Evolutionary conservation across 1,284 basidiomycete species (phyloP), one percentile per base, ranked within the genome.

Genomic region (Psilocybe mexicana): DNA sequence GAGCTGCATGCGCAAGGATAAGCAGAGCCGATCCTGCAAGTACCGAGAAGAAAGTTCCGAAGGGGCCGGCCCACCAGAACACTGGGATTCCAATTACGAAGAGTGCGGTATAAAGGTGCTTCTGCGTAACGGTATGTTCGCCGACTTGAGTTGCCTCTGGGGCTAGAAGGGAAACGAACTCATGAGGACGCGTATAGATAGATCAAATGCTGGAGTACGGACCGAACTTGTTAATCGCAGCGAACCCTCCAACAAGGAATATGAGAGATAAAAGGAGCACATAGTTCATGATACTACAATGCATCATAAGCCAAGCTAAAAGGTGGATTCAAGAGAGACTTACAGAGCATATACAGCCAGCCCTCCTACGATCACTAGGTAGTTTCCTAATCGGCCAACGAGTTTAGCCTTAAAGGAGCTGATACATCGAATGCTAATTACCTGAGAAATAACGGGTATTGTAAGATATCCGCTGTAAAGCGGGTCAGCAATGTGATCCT

Each of bases 401-500:
- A 6, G 8, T 42, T 24, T 28, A 33, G 18, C 24, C 24, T 14
- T 28, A 18, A 23, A 14, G 18, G 36, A 26, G 8, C 14, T 25
- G 35, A 12, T 45, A 45, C 10, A 42, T 55, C 10, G 53, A 24
- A 11, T 6, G 38, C 23, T 43, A 62, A 73, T 61, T 61, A 86
- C 87, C 91, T 59, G 92, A 94, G 75, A 94, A 95, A 76, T 94
- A 94, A 56, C 92, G 88, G 44, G 94, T 94, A 79, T 97, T 98
- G 80, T 96, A 94, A 42, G 93, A 93, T 83, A 96, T 91, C 60
- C 94, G 85, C 92, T 93, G 69, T 26, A 52, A 42, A 33, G 46
- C 50, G 35, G 51, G 59, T 65, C 55, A 65, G 63, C 23, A 51
- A 38, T 45, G 50, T 61, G 23, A 53, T 53, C 40, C 24, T 28